A percentile compares a stretch with the other conserved stretches of the same genome.
These are phyloP conservation scores for Pseudonitzschia delicatissima DNA, from an alignment of 108 stramenopile species.

Conservation along the genomic window DNA sequence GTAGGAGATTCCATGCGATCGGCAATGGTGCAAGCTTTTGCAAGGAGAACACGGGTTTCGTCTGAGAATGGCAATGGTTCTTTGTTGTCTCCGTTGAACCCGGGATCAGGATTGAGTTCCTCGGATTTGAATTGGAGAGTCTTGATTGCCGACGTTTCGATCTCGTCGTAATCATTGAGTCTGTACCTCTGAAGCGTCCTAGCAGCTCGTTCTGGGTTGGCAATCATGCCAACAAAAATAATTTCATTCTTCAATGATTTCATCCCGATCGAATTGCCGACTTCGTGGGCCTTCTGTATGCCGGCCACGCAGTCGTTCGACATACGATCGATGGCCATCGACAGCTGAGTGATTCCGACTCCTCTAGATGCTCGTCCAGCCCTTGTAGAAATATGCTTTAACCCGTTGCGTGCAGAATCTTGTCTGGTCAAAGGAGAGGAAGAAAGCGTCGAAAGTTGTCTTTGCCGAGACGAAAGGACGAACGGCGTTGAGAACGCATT, in stretches of 20 bases:
- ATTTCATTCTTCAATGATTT: slow-evolving; percentile 48
- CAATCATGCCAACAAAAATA: slow-evolving; percentile 56
- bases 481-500: neutral
- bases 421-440: neutral
- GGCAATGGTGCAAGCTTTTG: slow-evolving; percentile 52
- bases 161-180: slow-evolving; percentile 32
- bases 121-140: slow-evolving; percentile 14
- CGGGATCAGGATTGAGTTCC: neutral
- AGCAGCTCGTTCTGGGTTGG: slow-evolving; percentile 59
- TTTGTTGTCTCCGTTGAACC: slow-evolving; percentile 12
- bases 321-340: slow-evolving; percentile 46
- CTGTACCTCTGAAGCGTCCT: slow-evolving; percentile 47
- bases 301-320: slow-evolving; percentile 69
- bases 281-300: slow-evolving; percentile 44
- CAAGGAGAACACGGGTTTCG: slow-evolving; percentile 42
- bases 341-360: neutral
- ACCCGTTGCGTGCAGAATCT: neutral
- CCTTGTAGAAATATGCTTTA: neutral
- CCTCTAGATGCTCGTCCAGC: neutral
- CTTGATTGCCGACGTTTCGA: slow-evolving; percentile 28
- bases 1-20: slow-evolving; percentile 43
- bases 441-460: neutral
- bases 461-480: neutral
- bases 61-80: slow-evolving; percentile 70
- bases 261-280: slow-evolving; percentile 57